These are phyloP conservation scores for Nepenthes mirabilis DNA, from an alignment of 148 eudicot species.

Conservation along the genomic window DNA sequence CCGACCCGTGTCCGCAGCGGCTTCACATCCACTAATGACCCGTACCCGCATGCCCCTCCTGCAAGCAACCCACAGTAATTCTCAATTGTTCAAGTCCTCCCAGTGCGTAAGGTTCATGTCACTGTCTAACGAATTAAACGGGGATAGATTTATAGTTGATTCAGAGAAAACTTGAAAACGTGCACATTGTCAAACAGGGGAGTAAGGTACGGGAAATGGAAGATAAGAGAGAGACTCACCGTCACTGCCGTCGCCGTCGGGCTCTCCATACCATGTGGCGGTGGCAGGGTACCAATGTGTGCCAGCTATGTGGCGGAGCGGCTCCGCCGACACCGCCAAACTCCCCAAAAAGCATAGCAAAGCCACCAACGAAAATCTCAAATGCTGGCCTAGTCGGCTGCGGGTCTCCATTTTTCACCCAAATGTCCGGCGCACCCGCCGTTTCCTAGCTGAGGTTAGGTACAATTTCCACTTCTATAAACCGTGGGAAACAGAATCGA, in stretches of 20 bases:
- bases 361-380: neutral
- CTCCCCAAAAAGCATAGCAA: slow-evolving; percentile 8
- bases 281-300: slow-evolving; percentile 72
- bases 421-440: no score
- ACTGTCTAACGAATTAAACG: no score
- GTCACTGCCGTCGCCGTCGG: slow-evolving; percentile 84
- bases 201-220: neutral
- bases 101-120: no score
- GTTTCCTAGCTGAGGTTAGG: no score
- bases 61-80: neutral
- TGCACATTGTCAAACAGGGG: no score
- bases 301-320: slow-evolving; percentile 16
- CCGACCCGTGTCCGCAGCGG: slow-evolving; percentile 81
- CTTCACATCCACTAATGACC: slow-evolving; percentile 81
- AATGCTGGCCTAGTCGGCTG: no score
- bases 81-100: no score
- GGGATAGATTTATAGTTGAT: no score
- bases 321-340: slow-evolving; percentile 14
- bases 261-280: slow-evolving; percentile 95
- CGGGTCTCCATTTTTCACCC: no score
- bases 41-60: slow-evolving; percentile 99
- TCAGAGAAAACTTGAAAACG: no score
- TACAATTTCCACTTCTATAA: no score
- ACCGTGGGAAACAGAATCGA: no score
- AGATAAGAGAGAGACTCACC: slow-evolving; percentile 22